A percentile compares a stretch with the other conserved stretches of the same genome.
These are phyloP conservation scores for Hura crepitans DNA, from an alignment of 441 rosid genomes.

Conservation along the genomic window DNA sequence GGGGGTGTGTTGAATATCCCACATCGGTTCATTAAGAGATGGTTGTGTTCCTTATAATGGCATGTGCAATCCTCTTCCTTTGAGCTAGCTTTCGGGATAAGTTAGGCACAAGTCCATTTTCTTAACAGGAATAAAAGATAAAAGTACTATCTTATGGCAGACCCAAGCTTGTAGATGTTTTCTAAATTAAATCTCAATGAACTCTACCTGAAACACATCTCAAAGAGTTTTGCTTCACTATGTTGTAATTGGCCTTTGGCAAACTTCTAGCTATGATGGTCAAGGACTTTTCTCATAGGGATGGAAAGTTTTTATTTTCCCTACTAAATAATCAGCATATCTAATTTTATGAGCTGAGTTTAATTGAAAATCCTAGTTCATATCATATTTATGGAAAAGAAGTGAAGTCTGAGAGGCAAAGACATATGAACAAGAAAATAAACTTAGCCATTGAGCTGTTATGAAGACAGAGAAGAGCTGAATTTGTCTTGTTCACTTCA, in stretches of 20 bases:
- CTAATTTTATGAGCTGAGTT: background rate
- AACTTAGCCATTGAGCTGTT: no score
- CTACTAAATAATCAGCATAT: background rate
- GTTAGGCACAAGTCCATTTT: no score
- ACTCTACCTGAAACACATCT: background rate
- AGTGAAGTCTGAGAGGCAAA: background rate
- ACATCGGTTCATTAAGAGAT: no score
- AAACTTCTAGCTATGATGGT: background rate
- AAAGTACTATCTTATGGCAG: background rate
- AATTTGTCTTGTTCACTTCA: no score
- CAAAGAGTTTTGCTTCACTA: background rate
- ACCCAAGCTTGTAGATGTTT: background rate
- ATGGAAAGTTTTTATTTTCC: background rate
- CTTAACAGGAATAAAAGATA: background rate
- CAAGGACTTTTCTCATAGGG: background rate
- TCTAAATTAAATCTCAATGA: background rate
- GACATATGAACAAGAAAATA: background rate
- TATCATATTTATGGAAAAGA: background rate
- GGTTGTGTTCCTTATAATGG: no score
- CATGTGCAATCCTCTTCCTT: no score
- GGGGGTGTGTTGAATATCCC: no score
- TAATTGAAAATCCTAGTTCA: background rate
- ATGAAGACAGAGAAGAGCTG: no score
- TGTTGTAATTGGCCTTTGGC: background rate
- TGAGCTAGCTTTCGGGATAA: no score